Conservation (phyloP, 1,139 yeast genomes). For the Debaryomyces udenii region DNA sequence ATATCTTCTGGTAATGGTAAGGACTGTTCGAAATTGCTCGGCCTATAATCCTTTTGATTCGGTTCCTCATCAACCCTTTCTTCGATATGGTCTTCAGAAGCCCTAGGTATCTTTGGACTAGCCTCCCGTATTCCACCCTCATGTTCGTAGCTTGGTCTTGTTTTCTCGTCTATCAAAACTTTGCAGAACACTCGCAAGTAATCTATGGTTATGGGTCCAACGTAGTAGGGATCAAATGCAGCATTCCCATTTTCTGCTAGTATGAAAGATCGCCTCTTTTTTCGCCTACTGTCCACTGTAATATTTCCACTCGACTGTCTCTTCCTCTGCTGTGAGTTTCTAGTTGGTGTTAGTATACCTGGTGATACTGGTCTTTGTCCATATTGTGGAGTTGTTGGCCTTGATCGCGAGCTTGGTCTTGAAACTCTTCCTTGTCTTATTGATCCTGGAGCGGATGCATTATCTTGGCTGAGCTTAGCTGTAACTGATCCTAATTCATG, state of each 20-base stretch:
- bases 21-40: conserved; percentile 24
- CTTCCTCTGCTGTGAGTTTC: conserved; percentile 13
- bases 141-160: neutral
- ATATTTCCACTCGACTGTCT: conserved; percentile 17
- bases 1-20: conserved; percentile 28
- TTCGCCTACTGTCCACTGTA: conserved; percentile 14
- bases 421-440: conserved; percentile 11
- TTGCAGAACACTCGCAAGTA: conserved; percentile 41
- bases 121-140: neutral
- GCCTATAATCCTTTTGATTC: neutral
- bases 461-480: conserved; percentile 21
- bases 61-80: neutral
- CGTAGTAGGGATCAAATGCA: conserved; percentile 34
- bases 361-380: conserved; percentile 2
- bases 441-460: conserved; percentile 13
- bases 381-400: conserved; percentile 14
- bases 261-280: conserved; percentile 38
- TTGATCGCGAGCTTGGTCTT: conserved; percentile 14
- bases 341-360: conserved; percentile 15
- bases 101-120: neutral
- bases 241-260: conserved; percentile 26
- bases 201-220: conserved; percentile 45
- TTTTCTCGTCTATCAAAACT: conserved; percentile 29
- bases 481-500: conserved; percentile 29
- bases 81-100: neutral